phyloP scores from a whole-genome alignment of 2,329 filamentous ascomycete species.

The Blastomyces emzantsi region DNA sequence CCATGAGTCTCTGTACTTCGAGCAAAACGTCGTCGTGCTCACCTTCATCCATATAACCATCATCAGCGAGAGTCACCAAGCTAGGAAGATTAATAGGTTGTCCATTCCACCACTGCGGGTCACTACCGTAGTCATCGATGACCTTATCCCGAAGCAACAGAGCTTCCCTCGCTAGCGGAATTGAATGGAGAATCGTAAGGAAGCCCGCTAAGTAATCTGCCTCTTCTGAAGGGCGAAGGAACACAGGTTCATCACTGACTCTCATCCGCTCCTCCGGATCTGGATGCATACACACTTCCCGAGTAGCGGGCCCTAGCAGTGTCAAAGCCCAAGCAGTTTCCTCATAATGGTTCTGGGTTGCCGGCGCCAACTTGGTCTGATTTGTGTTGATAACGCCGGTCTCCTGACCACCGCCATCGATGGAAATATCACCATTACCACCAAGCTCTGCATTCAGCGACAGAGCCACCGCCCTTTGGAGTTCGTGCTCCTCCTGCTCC shows the following conservation, averaged over 20 bases:
- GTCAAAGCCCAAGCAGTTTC: constrained; percentile 47
- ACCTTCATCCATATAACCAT: constrained; percentile 26
- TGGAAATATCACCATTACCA: constrained; percentile 3
- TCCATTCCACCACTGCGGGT: constrained; percentile 56
- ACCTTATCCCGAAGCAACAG: constrained; percentile 42
- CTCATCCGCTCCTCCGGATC: constrained; percentile 43
- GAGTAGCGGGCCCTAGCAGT: constrained; percentile 37
- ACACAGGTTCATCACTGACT: constrained; percentile 43
- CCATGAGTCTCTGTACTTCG: constrained; percentile 54
- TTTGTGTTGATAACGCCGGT: constrained; percentile 41
- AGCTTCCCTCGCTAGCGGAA: constrained; percentile 50
- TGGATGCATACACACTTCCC: constrained; percentile 48
- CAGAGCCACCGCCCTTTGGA: constrained; percentile 40
- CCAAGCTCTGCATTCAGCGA: constrained; percentile 34
- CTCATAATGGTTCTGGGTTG: constrained; percentile 48
- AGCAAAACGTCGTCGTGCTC: constrained; percentile 39
- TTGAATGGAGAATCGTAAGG: constrained; percentile 53
- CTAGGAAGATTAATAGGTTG: constrained; percentile 42
- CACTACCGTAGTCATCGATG: constrained; percentile 45
- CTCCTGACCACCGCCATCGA: constrained; percentile 49
- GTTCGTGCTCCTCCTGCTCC: constrained; percentile 37
- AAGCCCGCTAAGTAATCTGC: constrained; percentile 49
- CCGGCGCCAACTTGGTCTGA: constrained; percentile 45
- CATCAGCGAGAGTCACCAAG: constrained; percentile 40
- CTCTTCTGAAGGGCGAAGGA: constrained; percentile 48